Conservation (phyloP, 768 basidiomycete genomes). For the Boletus sensibilis region DNA sequence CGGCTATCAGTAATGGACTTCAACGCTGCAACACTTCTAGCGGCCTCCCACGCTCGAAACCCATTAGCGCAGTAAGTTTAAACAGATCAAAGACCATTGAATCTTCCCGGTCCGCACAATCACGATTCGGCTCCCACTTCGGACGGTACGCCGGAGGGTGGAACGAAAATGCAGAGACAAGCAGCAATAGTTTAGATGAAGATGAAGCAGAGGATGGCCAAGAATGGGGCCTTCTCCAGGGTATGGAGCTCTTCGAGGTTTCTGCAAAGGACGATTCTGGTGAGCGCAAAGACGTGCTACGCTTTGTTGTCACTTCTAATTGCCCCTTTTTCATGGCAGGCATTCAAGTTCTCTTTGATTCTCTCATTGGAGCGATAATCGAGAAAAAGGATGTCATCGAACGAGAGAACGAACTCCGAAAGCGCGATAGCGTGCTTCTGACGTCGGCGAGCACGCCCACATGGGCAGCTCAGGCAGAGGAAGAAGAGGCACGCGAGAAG, state of each 20-base stretch:
- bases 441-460: conserved; percentile 59
- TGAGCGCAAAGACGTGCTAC: conserved; percentile 28
- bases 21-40: conserved; percentile 52
- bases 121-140: conserved; percentile 59
- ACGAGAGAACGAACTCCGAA: conserved; percentile 73
- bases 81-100: conserved; percentile 34
- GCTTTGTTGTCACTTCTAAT: conserved; percentile 14
- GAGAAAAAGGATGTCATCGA: conserved; percentile 76
- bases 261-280: conserved; percentile 87
- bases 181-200: conserved; percentile 66
- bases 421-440: conserved; percentile 82
- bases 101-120: conserved; percentile 45
- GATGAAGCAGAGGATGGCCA: conserved; percentile 53
- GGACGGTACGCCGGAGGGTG: conserved; percentile 51
- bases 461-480: conserved; percentile 80
- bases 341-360: conserved; percentile 75
- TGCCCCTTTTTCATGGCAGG: conserved; percentile 44
- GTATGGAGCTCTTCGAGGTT: conserved; percentile 88
- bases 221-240: conserved; percentile 78
- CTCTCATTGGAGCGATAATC: conserved; percentile 80
- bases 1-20: conserved; percentile 52
- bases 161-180: conserved; percentile 57
- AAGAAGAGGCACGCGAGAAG: conserved; percentile 67
- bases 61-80: conserved; percentile 38
- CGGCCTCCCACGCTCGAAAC: conserved; percentile 49